Base-by-base conservation (phyloP, 2,329 filamentous ascomycete species). In the Colletotrichum sublineola region DNA sequence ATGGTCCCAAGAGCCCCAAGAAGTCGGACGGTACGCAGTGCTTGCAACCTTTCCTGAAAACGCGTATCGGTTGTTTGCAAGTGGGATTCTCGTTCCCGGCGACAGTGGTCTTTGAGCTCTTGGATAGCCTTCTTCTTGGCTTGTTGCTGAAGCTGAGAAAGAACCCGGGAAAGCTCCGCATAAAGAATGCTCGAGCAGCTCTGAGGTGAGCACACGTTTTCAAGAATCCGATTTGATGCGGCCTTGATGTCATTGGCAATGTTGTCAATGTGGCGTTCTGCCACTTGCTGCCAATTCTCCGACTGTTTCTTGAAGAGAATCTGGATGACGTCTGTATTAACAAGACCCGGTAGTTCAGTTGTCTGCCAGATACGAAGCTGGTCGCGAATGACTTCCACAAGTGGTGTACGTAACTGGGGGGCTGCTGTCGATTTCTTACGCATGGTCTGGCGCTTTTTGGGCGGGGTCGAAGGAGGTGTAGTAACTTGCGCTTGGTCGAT, bases 301-400 rank as follows among this genome's bases (percentile, higher is more conserved):
- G 81, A 80, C 57, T 83, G 81, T 33, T 74, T 73, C 31, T 70
- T 74, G 56, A 79, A 82, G 6, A 83, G 76, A 0, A 74, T 74
- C 2, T 74, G 75, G 24, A 81, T 76, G 1, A 82, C 76, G 0
- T 78, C 75, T 0, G 81, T 79, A 57, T 83, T 81, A 15, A 80
- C 53, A 9, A 83, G 73, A 0, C 81, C 80, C 0, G 78, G 77
- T 0, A 83, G 79, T 9, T 81, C 77, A 18, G 75, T 78, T 1
- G 77, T 78, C 40, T 79, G 77, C 42, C 79, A 81, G 0, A 73
- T 64, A 0, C 46, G 31, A 5, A 83, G 75, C 36, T 80, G 75
- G 1, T 61, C 52, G 2, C 74, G 69, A 20, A 83, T 82, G 24
- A 76, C 67, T 0, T 66, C 46, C 11, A 75, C 72, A 15, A 79